Conservation (phyloP, 768 basidiomycete species). For the Artomyces pyxidatus region DNA sequence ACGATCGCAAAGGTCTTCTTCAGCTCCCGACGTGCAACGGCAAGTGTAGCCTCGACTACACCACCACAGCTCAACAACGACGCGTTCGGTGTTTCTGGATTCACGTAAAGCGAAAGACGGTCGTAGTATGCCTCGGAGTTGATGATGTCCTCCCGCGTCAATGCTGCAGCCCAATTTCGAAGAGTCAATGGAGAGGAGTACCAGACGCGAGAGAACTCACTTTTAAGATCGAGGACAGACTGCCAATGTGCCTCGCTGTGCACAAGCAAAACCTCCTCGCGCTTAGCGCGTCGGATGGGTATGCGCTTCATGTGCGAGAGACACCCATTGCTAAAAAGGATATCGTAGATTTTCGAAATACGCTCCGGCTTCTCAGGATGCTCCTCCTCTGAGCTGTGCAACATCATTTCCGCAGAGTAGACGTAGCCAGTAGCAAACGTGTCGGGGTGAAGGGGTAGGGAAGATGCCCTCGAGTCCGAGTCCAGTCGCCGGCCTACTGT, state of each 20-base stretch:
- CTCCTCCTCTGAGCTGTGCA: slow-evolving; percentile 62
- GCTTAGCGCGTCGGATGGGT: slow-evolving; percentile 63
- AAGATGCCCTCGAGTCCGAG: slow-evolving; percentile 19
- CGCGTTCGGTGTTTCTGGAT: slow-evolving; percentile 73
- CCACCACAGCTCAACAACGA: slow-evolving; percentile 91
- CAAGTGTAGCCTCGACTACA: slow-evolving; percentile 82
- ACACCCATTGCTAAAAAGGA: slow-evolving; percentile 51
- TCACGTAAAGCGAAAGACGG: slow-evolving; percentile 87
- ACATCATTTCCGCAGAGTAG: slow-evolving; percentile 81
- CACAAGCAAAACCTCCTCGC: slow-evolving; percentile 78
- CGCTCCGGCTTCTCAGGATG: slow-evolving; percentile 77
- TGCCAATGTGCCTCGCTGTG: slow-evolving; percentile 92
- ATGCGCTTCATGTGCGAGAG: slow-evolving; percentile 69
- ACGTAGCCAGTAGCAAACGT: slow-evolving; percentile 65
- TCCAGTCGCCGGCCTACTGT: background rate
- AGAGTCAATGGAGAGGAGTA: slow-evolving; percentile 12
- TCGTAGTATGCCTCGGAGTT: slow-evolving; percentile 82
- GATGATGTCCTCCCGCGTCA: slow-evolving; percentile 66
- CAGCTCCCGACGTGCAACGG: slow-evolving; percentile 74
- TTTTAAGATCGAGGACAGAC: slow-evolving; percentile 53
- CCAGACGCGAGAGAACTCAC: slow-evolving; percentile 3
- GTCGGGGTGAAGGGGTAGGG: slow-evolving; percentile 16
- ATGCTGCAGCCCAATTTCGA: slow-evolving; percentile 34
- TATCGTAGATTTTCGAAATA: slow-evolving; percentile 67
- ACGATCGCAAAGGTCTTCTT: slow-evolving; percentile 92